These are phyloP conservation scores for Lasiodiplodia citricola DNA, from an alignment of 2,329 filamentous ascomycete genomes.

Conservation along the genomic window DNA sequence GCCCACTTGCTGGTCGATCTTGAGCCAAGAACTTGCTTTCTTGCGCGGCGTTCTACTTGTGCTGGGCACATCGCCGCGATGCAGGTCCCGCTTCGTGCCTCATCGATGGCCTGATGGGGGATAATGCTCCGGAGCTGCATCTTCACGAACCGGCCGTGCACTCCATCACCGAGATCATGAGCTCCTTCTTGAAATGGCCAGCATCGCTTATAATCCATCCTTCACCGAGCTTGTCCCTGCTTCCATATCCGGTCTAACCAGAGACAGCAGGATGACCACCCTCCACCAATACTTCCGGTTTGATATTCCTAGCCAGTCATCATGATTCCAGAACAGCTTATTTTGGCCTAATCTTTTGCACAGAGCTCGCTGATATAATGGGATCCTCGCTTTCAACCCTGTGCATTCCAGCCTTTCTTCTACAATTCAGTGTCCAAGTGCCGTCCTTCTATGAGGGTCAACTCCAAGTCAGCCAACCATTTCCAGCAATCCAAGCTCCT, in stretches of 20 bases:
- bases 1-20: not conserved
- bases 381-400: not conserved
- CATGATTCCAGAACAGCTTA: not conserved
- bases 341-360: not conserved
- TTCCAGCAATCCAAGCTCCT: not conserved
- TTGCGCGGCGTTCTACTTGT: not conserved
- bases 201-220: not conserved
- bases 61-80: not conserved
- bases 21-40: not conserved
- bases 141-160: not conserved
- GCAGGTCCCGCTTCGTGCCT: not conserved
- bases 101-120: not conserved
- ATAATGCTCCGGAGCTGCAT: not conserved
- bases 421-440: not conserved
- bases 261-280: not conserved
- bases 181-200: not conserved
- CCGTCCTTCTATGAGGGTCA: not conserved
- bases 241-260: not conserved
- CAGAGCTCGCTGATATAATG: not conserved
- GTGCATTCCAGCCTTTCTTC: not conserved
- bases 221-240: not conserved
- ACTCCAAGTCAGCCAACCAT: not conserved
- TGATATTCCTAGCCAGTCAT: not conserved
- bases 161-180: not conserved
- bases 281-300: not conserved